Percentiles rank a stretch among this genome's conserved stretches.
Evolutionary conservation across 768 basidiomycete genomes (phyloP).

Genomic region (Termitomyces sp.): DNA sequence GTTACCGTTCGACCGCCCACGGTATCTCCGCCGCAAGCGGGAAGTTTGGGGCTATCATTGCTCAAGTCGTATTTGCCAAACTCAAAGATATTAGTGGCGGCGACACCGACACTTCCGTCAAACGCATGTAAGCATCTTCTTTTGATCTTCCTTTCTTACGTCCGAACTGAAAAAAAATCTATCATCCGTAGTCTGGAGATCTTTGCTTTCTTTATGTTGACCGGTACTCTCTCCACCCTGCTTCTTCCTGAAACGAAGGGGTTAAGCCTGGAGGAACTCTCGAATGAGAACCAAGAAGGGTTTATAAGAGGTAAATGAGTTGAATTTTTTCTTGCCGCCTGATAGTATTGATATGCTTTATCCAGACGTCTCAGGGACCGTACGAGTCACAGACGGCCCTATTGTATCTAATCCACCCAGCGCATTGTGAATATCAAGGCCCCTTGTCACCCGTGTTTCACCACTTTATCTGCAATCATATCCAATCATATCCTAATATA

Average conservation of each 20-base stretch:
- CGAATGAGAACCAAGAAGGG: conserved; percentile 56
- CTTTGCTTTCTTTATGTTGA: conserved; percentile 83
- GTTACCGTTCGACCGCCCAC: conserved; percentile 81
- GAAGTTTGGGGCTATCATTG: conserved; percentile 79
- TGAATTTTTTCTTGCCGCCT: too few relatives aligned
- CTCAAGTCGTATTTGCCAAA: conserved; percentile 71
- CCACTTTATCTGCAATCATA: too few relatives aligned
- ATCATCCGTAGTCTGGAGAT: conserved; percentile 54
- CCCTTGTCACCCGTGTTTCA: too few relatives aligned
- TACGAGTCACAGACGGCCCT: too few relatives aligned
- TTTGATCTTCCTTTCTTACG: background rate
- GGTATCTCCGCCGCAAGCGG: conserved; percentile 83
- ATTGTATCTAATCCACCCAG: too few relatives aligned
- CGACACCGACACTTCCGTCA: conserved; percentile 44
- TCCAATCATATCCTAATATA: too few relatives aligned
- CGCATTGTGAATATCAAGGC: too few relatives aligned
- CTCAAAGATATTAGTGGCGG: conserved; percentile 47
- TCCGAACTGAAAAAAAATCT: too few relatives aligned
- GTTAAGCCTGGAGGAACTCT: conserved; percentile 63
- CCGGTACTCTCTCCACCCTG: conserved; percentile 76
- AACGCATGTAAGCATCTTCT: conserved; percentile 56
- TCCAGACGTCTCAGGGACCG: too few relatives aligned
- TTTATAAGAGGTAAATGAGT: too few relatives aligned
- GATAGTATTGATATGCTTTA: too few relatives aligned
- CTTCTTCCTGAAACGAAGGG: conserved; percentile 78